Evolutionary conservation across 805 yeast genomes (phyloP), one percentile per base, ranked within the genome.

Genomic region (Wilhelminamyces savonicus): DNA sequence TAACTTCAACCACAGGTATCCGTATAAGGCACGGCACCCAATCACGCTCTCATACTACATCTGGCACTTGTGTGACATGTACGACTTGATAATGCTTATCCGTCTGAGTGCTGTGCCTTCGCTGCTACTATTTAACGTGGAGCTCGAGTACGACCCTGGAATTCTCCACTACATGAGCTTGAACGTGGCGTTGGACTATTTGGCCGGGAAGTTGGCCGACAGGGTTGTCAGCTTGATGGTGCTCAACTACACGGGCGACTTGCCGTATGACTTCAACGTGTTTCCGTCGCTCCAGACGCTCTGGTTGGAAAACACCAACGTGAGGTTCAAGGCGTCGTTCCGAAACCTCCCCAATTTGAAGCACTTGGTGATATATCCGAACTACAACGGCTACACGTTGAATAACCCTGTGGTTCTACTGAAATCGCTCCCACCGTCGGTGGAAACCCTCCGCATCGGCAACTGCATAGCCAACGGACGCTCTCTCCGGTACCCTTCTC

Each of bases 91-190:
- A 11, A 24, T 21, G 11, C 11, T 38, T 9, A 16, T 37, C n/a
- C n/a, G n/a, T 1, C 10, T 7, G 28, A 21, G 4, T 15, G 30
- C 16, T 13, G 12, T 8, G 15, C 15, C 27, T 5, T 11, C 27
- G 21, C 16, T 13, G 15, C 26, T 10, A 21, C 19, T 15, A 5
- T 30, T 16, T 23, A 43, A 44, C 31, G 18, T 48, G 5, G 53
- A 48, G 23, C 11, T 48, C n/a, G 52, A 44, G 31, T 45, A 46
- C 23, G 48, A 46, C 23, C 39, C 44, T 7, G 49, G 33, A 5
- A 16, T 46, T 7, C 27, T 32, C 16, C 36, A 30, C 13, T 17
- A 34, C 9, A 24, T 48, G 3, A 32, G 34, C 23, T 22, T 41
- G 8, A 24, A 23, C 16, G 4, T 5, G 18, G 24, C 35, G 13